phyloP scores from a whole-genome alignment of 768 basidiomycete genomes.

The Lyophyllum atratum region DNA sequence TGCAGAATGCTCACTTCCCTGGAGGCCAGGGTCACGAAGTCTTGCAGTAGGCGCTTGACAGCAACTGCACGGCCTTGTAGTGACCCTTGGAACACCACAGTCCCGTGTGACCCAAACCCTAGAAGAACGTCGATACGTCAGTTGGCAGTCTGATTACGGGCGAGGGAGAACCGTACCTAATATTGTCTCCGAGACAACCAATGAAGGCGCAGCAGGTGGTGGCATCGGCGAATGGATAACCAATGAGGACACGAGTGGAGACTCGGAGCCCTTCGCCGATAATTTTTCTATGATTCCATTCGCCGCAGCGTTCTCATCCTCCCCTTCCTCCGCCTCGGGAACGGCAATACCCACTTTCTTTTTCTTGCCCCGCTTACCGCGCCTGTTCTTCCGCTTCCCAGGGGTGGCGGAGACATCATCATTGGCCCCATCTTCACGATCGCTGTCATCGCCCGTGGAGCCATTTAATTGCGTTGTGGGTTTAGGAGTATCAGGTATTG shows the following conservation, averaged over 20 bases:
- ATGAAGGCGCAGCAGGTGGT: constrained; percentile 41
- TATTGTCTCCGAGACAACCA: constrained; percentile 72
- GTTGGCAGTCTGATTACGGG: constrained; percentile 4
- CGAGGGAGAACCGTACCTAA: constrained; percentile 54
- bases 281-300: constrained; percentile 19
- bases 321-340: constrained; percentile 41
- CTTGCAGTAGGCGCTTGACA: constrained; percentile 94
- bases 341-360: constrained; percentile 40
- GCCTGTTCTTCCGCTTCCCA: constrained; percentile 45
- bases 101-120: constrained; percentile 97
- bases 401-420: constrained; percentile 41
- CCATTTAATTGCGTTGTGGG: constrained; percentile 1
- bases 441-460: constrained; percentile 51
- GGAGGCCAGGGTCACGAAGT: constrained; percentile 92
- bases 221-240: constrained; percentile 27
- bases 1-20: constrained; percentile 95
- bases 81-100: constrained; percentile 91
- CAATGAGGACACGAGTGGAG: constrained; percentile 20
- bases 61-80: constrained; percentile 98
- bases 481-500: not conserved
- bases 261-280: constrained; percentile 5
- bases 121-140: not conserved
- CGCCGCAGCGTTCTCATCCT: constrained; percentile 28
- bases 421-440: constrained; percentile 43
- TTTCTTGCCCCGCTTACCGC: constrained; percentile 58